A percentile compares a stretch with the other conserved stretches of the same genome.
phyloP scores from a whole-genome alignment of 805 yeast species.

The Candida orba region DNA sequence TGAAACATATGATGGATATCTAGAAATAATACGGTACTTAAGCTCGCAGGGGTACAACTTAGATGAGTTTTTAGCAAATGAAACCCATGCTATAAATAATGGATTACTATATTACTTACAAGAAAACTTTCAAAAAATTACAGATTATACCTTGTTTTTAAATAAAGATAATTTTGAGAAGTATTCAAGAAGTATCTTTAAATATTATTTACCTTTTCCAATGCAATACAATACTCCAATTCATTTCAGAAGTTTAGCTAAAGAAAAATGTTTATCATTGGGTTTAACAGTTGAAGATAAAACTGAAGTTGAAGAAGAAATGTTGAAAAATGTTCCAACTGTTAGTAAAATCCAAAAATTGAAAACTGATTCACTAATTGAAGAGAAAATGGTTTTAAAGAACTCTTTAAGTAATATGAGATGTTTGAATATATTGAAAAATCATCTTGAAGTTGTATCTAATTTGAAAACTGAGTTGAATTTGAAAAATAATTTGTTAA shows the following conservation, averaged over 20 bases:
- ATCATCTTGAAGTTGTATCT: conserved; percentile 7
- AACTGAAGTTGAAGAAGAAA: conserved; percentile 24
- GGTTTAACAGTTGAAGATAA: conserved; percentile 29
- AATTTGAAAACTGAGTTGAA: conserved; percentile 14
- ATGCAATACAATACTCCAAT: conserved; percentile 67
- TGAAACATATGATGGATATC: conserved; percentile 33
- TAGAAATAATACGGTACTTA: conserved; percentile 31
- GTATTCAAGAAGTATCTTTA: conserved; percentile 50
- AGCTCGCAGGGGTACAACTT: conserved; percentile 4
- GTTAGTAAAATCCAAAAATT: conserved; percentile 56
- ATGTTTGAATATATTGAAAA: conserved; percentile 16
- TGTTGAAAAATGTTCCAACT: conserved; percentile 22
- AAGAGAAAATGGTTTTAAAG: conserved; percentile 19
- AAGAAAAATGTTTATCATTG: conserved; percentile 23
- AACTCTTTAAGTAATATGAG: conserved; percentile 23
- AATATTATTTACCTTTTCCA: conserved; percentile 56
- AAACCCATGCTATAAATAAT: conserved; percentile 33
- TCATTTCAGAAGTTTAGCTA: conserved; percentile 30
- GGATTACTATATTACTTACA: conserved; percentile 37
- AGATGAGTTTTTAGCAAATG: conserved; percentile 11
- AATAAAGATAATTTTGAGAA: conserved; percentile 52
- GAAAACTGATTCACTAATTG: conserved; percentile 48
- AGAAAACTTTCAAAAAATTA: conserved; percentile 37
- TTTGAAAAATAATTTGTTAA: neutral
- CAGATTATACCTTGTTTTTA: conserved; percentile 50